Base-by-base conservation (phyloP, 2,329 filamentous ascomycete genomes). In the Microsporum canis region DNA sequence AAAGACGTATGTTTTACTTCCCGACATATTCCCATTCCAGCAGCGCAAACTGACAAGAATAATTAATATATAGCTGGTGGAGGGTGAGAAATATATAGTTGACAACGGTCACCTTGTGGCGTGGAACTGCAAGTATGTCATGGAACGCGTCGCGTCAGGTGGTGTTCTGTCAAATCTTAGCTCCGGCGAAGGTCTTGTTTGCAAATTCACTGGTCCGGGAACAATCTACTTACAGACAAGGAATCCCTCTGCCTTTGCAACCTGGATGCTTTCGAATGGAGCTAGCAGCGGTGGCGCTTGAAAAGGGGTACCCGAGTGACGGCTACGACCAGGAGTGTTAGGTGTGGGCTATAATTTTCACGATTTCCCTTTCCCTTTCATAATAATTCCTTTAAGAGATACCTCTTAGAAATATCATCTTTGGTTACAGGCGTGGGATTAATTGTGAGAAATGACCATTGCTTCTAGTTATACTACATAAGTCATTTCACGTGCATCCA, bases 51-150 rank as follows among this genome's bases (percentile, higher is more conserved):
- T 38, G 7, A 59, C 57, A 43, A 43, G 6, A n/a, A 6, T 5
- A n/a, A 45, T 47, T 14, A 17, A 47, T 10, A 33, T 23, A 3
- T 55, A 77, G 76, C 71, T 77, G n/a, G 64, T 65, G 0, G 78
- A 81, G 10, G 87, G 87, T 7, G 92, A 97, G 72, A 88, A 87
- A 67, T 97, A 96, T 74, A 89, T 94, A 66, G 86, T 96, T 61
- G 90, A 96, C 69, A 96, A 96, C 68, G 90, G 90, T 2, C 91
- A 97, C 67, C 80, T 97, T 0, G 91, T 97, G 0, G 92, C 94
- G 0, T 99, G 94, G 94, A 96, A 96, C 72, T 91, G 88, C 70
- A 90, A 95, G 70, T 99, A 97, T 69, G 82, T 89, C 3, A 84
- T 99, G 64, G 91, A 96, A 76, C 86, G 62, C 14, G 88, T 95